A percentile compares a stretch with the other conserved stretches of the same genome.
These are phyloP conservation scores for Brassica napus DNA, from an alignment of 345 rosid species.

Conservation along the genomic window DNA sequence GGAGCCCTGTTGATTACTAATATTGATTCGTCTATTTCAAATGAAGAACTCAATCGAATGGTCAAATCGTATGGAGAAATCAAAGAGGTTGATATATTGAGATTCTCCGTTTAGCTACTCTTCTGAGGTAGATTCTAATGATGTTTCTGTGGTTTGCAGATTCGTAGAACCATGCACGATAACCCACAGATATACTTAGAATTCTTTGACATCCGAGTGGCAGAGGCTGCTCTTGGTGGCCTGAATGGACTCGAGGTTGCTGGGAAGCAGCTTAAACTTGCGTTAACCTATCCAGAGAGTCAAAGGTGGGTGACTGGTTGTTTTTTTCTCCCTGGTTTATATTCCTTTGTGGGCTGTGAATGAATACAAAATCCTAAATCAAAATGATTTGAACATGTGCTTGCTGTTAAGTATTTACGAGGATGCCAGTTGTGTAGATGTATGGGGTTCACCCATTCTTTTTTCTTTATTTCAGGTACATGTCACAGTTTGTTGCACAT, in stretches of 20 bases:
- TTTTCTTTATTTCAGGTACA: constrained; percentile 45
- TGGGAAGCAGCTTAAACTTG: constrained; percentile 76
- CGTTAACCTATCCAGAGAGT: constrained; percentile 55
- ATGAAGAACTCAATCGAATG: constrained; percentile 54
- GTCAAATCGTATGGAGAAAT: constrained; percentile 67
- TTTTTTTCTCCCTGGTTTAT: constrained; percentile 11
- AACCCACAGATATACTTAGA: constrained; percentile 62
- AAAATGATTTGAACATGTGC: constrained; percentile 14
- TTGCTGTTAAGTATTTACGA: constrained; percentile 16
- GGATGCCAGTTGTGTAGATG: constrained; percentile 5
- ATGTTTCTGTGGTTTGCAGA: constrained; percentile 49
- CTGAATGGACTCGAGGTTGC: constrained; percentile 66
- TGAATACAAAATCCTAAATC: constrained; percentile 11
- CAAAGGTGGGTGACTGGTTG: constrained; percentile 45
- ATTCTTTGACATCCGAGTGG: constrained; percentile 83
- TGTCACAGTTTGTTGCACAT: constrained; percentile 49
- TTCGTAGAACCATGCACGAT: constrained; percentile 58
- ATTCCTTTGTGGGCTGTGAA: constrained; percentile 11
- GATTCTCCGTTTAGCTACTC: neutral
- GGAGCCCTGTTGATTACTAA: constrained; percentile 61
- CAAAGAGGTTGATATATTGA: constrained; percentile 51
- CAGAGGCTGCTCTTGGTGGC: constrained; percentile 71
- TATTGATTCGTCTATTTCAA: constrained; percentile 64
- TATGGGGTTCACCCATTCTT: constrained; percentile 22
- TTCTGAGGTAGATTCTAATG: constrained; percentile 21